Percentiles rank a stretch among this genome's conserved stretches.
Evolutionary conservation across 2,329 filamentous ascomycete genomes (phyloP).

Genomic region (Dactylellina parvicollis): DNA sequence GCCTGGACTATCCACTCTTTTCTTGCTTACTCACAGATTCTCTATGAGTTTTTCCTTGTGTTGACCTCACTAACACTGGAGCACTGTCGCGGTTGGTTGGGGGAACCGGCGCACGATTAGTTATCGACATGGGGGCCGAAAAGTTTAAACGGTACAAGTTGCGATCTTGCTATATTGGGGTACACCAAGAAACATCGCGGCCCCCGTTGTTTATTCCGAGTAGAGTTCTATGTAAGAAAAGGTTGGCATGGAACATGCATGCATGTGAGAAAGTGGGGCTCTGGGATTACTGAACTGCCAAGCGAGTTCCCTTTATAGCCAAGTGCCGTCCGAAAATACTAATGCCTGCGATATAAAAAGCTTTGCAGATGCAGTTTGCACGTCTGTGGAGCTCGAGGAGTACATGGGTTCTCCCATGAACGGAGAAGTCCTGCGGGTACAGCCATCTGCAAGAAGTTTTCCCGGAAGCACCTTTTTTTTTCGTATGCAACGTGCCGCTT

Average conservation of each 20-base stretch:
- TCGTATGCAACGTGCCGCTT: slow-evolving; percentile 1
- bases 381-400: slow-evolving; percentile 13
- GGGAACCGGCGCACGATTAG: slow-evolving; percentile 8
- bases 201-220: slow-evolving; percentile 6
- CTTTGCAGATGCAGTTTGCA: background rate
- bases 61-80: background rate
- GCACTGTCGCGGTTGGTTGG: background rate
- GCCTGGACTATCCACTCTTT: background rate
- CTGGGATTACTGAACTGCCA: slow-evolving; percentile 36
- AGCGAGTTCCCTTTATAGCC: slow-evolving; percentile 7
- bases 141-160: background rate
- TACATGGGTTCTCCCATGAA: background rate
- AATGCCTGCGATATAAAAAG: slow-evolving; percentile 35
- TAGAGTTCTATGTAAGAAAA: slow-evolving; percentile 1
- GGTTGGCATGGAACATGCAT: background rate
- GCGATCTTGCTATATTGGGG: slow-evolving; percentile 26
- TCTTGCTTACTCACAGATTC: background rate
- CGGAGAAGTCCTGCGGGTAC: background rate
- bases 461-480: background rate
- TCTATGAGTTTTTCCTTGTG: background rate
- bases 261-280: slow-evolving; percentile 3
- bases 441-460: background rate
- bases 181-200: background rate
- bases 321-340: slow-evolving; percentile 19
- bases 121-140: slow-evolving; percentile 10